These are phyloP conservation scores for Taiwanofungus camphoratus DNA, from an alignment of 1,284 basidiomycete genomes.

Conservation along the genomic window DNA sequence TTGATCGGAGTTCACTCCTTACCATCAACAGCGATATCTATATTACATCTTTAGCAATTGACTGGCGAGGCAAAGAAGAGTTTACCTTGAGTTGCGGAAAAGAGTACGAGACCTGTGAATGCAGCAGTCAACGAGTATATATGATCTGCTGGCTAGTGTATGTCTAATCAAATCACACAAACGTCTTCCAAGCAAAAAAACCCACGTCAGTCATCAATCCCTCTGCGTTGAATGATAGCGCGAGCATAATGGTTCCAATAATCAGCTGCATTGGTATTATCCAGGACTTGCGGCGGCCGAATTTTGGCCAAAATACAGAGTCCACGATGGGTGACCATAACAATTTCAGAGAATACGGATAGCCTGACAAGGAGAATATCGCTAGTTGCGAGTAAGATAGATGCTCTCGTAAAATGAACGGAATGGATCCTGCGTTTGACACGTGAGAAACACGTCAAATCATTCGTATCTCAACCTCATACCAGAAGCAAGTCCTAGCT, in stretches of 20 bases:
- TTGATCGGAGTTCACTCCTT: neutral
- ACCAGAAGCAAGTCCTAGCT: constrained; percentile 77
- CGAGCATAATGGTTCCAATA: constrained; percentile 85
- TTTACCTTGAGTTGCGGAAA: constrained; percentile 95
- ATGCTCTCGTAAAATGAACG: constrained; percentile 92
- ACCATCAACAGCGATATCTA: constrained; percentile 98
- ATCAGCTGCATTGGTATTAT: constrained; percentile 96
- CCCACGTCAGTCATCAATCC: constrained; percentile 79
- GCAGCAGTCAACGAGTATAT: constrained; percentile 78
- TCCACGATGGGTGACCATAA: constrained; percentile 99
- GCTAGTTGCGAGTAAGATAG: constrained; percentile 96
- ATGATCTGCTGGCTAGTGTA: constrained; percentile 70
- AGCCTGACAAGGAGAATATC: constrained; percentile 89
- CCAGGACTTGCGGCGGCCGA: constrained; percentile 96
- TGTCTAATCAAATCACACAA: neutral
- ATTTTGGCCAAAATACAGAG: constrained; percentile 73
- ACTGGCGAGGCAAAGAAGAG: constrained; percentile 8
- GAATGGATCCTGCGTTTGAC: constrained; percentile 73
- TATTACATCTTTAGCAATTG: constrained; percentile 7
- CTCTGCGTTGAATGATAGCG: constrained; percentile 80
- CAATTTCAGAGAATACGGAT: constrained; percentile 97
- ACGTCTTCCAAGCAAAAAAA: constrained; percentile 8
- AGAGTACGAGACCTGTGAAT: constrained; percentile 89
- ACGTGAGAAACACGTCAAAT: constrained; percentile 7
- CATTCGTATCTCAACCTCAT: constrained; percentile 18